These are phyloP conservation scores for Flaveria sonorensis DNA, from an alignment of 129 eudicot genomes.

Conservation along the genomic window DNA sequence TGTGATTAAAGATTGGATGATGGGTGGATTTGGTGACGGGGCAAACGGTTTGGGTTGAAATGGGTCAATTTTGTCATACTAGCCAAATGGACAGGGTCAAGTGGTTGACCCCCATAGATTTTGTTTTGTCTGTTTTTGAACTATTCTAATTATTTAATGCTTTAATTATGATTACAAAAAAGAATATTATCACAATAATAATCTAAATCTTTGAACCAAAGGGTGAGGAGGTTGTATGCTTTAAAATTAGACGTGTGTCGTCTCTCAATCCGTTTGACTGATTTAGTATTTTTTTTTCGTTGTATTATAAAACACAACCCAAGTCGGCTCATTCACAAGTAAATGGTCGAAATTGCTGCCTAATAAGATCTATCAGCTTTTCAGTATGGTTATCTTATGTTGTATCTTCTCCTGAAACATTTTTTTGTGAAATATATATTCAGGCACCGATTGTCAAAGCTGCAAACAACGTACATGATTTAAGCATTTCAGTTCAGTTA, in stretches of 20 bases:
- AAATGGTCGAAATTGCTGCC: not conserved
- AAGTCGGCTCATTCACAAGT: not conserved
- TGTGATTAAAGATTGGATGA: slow-evolving; percentile 9
- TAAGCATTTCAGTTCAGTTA: slow-evolving; percentile 67
- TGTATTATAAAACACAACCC: not conserved
- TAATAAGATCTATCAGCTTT: slow-evolving; percentile 11
- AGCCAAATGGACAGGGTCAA: not conserved
- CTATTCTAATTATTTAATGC: not conserved
- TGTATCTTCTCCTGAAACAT: slow-evolving; percentile 5
- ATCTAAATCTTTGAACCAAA: not conserved
- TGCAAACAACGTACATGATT: slow-evolving; percentile 63
- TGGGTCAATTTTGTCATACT: not conserved
- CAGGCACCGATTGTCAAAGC: slow-evolving; percentile 86
- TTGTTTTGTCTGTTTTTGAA: not conserved
- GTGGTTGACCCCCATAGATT: not conserved
- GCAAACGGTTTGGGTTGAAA: not conserved
- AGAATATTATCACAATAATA: not conserved
- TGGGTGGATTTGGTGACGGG: not conserved
- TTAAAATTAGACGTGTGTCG: not conserved
- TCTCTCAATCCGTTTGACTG: not conserved
- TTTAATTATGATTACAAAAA: not conserved
- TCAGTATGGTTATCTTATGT: not conserved
- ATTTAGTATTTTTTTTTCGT: not conserved
- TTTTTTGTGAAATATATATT: slow-evolving; percentile 24
- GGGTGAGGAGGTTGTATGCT: not conserved